Conservation (phyloP, 495 filamentous ascomycete genomes). For the Chlorociboria aeruginascens region DNA sequence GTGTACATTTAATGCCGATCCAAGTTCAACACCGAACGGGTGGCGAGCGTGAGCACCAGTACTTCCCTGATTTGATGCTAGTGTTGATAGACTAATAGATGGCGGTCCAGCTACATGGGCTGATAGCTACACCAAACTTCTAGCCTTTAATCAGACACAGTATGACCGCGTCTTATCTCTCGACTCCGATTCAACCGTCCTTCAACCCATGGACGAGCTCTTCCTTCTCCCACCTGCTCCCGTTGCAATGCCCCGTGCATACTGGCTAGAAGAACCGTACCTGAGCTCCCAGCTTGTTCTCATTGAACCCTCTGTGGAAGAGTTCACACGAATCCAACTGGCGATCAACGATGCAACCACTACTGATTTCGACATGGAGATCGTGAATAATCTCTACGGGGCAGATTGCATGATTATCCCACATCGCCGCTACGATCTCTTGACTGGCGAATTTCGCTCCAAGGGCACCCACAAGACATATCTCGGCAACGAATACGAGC, state of each 20-base stretch:
- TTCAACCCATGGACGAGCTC: constrained; percentile 59
- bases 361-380: constrained; percentile 59
- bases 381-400: constrained; percentile 59
- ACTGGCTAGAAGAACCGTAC: constrained; percentile 51
- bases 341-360: constrained; percentile 25
- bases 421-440: constrained; percentile 57
- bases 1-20: constrained; percentile 48
- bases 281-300: constrained; percentile 55
- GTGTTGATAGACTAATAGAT: background rate
- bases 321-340: constrained; percentile 41
- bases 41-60: constrained; percentile 24
- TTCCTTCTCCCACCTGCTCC: constrained; percentile 53
- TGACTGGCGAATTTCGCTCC: constrained; percentile 58
- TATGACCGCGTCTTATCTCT: constrained; percentile 57
- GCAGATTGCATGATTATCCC: constrained; percentile 60
- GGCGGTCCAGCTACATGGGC: constrained; percentile 39
- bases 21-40: constrained; percentile 37
- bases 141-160: constrained; percentile 57
- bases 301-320: constrained; percentile 44
- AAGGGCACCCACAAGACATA: constrained; percentile 37
- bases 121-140: constrained; percentile 55
- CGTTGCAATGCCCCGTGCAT: constrained; percentile 56
- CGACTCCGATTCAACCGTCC: constrained; percentile 54
- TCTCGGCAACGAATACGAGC: constrained; percentile 47
- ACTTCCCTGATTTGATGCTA: background rate